These are phyloP conservation scores for Fusarium equiseti DNA, from an alignment of 2,329 filamentous ascomycete genomes.

Conservation along the genomic window DNA sequence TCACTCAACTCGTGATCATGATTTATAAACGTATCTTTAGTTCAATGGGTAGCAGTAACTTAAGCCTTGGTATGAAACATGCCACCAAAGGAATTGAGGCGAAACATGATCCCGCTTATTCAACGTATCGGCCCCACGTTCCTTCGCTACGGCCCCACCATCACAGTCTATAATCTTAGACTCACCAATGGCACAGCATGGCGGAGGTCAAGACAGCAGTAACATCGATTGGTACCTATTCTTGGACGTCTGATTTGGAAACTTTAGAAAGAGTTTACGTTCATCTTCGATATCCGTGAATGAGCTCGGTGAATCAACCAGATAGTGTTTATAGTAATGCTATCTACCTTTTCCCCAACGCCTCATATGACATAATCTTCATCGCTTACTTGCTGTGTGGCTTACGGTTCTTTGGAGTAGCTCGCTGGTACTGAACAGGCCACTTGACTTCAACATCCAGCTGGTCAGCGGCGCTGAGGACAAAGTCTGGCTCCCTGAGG, in stretches of 20 bases:
- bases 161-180: background rate
- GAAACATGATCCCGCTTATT: conserved; percentile 13
- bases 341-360: conserved; percentile 6
- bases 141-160: conserved; percentile 18
- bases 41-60: background rate
- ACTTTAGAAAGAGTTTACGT: background rate
- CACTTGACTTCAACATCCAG: conserved; percentile 77
- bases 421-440: conserved; percentile 72
- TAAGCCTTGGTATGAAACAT: background rate
- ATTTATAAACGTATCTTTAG: background rate
- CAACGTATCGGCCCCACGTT: conserved; percentile 22
- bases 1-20: background rate
- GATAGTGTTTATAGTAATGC: background rate
- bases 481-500: conserved; percentile 83
- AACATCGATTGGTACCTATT: background rate
- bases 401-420: conserved; percentile 27
- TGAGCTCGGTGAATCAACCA: background rate
- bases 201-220: background rate
- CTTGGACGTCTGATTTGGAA: background rate
- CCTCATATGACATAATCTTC: background rate
- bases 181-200: background rate
- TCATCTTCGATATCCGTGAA: background rate
- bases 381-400: background rate
- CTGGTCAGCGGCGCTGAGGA: conserved; percentile 78
- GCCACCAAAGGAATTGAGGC: conserved; percentile 19